phyloP scores from a whole-genome alignment of 305 asterid species.

The Solanum hybrid region DNA sequence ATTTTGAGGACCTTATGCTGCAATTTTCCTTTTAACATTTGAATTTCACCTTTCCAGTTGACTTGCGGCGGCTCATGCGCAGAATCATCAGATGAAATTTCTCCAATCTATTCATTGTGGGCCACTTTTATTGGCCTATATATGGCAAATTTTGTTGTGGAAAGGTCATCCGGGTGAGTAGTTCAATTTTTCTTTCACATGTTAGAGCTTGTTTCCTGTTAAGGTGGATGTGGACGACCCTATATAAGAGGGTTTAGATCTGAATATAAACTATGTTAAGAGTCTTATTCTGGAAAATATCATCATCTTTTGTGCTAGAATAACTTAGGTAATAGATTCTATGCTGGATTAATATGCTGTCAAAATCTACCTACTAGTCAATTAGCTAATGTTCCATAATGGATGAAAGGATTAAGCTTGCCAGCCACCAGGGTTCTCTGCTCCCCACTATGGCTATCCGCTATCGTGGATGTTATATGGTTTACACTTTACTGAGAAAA shows the following conservation, averaged over 20 bases:
- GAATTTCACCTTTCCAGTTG: constrained; percentile 41
- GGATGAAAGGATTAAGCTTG: neutral
- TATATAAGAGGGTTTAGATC: neutral
- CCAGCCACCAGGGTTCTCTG: neutral
- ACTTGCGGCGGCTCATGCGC: constrained; percentile 74
- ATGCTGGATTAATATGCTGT: neutral
- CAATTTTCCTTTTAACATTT: constrained; percentile 1
- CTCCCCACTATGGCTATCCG: neutral
- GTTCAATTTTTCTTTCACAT: neutral
- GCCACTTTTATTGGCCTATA: constrained; percentile 98
- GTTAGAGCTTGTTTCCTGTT: neutral
- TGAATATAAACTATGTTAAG: neutral
- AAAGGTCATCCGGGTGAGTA: constrained; percentile 94
- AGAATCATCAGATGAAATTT: constrained; percentile 85
- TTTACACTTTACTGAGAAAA: neutral
- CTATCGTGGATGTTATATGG: neutral
- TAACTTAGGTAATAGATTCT: neutral
- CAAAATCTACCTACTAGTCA: neutral
- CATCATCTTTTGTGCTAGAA: neutral
- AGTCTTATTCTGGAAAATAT: neutral
- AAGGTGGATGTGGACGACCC: neutral
- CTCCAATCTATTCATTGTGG: constrained; percentile 96
- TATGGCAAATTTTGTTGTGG: constrained; percentile 96
- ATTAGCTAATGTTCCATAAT: neutral
- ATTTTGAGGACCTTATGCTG: constrained; percentile 21